phyloP scores from a whole-genome alignment of 106 monocot genomes.

The Apostasia ramifera region DNA sequence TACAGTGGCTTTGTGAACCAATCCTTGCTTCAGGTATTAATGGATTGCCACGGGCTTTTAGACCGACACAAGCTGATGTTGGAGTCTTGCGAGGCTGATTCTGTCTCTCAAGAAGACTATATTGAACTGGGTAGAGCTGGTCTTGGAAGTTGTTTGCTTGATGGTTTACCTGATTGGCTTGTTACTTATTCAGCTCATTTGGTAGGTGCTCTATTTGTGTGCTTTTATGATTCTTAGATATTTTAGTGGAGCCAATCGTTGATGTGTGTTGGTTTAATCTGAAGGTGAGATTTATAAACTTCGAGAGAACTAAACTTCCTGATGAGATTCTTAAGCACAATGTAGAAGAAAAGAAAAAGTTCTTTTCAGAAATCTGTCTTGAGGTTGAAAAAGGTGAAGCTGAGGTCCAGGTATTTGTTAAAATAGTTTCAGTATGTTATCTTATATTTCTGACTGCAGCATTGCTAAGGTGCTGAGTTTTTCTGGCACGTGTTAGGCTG shows the following conservation, averaged over 20 bases:
- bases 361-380: conserved; percentile 61
- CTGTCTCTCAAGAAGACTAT: conserved; percentile 82
- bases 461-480: not conserved
- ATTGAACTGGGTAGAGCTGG: conserved; percentile 80
- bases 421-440: not conserved
- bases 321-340: conserved; percentile 84
- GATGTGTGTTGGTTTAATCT: conserved; percentile 4
- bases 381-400: conserved; percentile 86
- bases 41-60: conserved; percentile 83
- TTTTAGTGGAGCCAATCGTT: not conserved
- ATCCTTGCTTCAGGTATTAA: conserved; percentile 54
- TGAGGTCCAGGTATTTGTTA: conserved; percentile 63
- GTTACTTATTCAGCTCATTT: conserved; percentile 85
- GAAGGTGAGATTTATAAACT: conserved; percentile 94
- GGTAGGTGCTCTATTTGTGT: conserved; percentile 37
- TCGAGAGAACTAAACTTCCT: conserved; percentile 88
- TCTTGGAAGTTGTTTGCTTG: conserved; percentile 78
- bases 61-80: conserved; percentile 89
- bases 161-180: conserved; percentile 91
- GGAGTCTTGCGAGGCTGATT: conserved; percentile 82
- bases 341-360: conserved; percentile 92
- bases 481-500: conserved; percentile 48
- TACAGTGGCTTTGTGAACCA: not conserved
- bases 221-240: not conserved
- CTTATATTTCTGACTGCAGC: not conserved